A percentile compares a stretch with the other conserved stretches of the same genome.
phyloP scores from a whole-genome alignment of 108 stramenopile species.

The Mediolabrus comicus region DNA sequence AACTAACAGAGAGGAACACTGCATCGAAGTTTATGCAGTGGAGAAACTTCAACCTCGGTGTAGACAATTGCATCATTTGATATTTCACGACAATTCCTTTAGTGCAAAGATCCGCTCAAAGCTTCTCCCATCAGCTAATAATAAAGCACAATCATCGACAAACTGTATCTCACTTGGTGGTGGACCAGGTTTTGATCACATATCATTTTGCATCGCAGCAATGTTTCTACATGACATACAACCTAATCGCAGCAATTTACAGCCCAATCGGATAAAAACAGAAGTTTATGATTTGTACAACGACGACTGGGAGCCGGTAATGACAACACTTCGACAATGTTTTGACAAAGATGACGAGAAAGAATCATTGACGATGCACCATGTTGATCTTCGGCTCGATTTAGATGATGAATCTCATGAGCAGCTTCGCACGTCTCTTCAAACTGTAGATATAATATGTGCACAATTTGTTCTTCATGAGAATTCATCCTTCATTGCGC shows the following conservation, averaged over 20 bases:
- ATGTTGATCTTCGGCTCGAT: conserved; percentile 1
- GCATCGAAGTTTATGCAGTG: neutral
- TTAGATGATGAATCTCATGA: conserved; percentile 3
- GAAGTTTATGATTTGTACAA: conserved; percentile 3
- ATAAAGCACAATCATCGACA: neutral
- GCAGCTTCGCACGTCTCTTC: conserved; percentile 4
- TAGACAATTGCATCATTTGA: conserved; percentile 7
- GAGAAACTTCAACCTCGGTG: conserved; percentile 4
- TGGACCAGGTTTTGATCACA: conserved; percentile 9
- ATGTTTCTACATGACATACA: conserved; percentile 4
- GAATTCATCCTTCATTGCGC: neutral
- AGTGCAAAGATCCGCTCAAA: conserved; percentile 5
- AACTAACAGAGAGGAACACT: neutral
- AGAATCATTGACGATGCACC: conserved; percentile 5
- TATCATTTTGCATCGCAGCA: conserved; percentile 1
- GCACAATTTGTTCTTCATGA: conserved; percentile 8
- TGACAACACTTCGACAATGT: conserved; percentile 1
- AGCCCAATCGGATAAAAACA: neutral
- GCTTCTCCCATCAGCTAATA: neutral
- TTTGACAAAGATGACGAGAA: neutral
- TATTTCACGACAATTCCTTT: conserved; percentile 5
- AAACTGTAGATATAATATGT: neutral
- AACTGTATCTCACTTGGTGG: conserved; percentile 4
- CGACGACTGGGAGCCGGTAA: conserved; percentile 5
- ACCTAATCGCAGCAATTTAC: neutral